Conservation (phyloP, 2,329 filamentous ascomycete species). For the Ceratocystis huliohia region DNA sequence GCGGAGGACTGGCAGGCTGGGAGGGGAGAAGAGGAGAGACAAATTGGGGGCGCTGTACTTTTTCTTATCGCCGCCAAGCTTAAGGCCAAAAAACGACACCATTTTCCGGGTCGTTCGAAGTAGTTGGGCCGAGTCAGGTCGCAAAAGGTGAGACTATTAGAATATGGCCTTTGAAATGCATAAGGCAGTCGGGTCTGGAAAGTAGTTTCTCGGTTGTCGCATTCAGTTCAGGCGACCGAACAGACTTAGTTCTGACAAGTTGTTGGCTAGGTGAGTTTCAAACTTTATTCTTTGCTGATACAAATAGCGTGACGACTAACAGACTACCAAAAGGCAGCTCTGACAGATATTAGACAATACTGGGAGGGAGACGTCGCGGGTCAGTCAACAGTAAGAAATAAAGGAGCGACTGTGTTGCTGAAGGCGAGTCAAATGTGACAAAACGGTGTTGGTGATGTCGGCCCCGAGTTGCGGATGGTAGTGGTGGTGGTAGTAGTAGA, state of each 20-base stretch:
- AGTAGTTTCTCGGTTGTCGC: background rate
- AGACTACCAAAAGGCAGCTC: background rate
- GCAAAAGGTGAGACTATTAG: background rate
- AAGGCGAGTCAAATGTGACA: conserved; percentile 2
- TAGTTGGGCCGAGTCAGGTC: background rate
- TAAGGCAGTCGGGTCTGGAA: background rate
- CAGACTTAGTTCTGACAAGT: background rate
- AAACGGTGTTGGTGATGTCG: background rate
- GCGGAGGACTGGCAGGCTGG: background rate
- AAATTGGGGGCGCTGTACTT: conserved; percentile 33
- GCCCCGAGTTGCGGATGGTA: background rate
- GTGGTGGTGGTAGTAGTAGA: background rate
- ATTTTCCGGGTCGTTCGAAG: conserved; percentile 24
- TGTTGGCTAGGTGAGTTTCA: background rate
- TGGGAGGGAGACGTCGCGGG: background rate
- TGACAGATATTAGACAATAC: conserved; percentile 1
- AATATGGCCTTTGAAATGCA: background rate
- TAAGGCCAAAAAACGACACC: conserved; percentile 49
- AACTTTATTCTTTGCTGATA: background rate
- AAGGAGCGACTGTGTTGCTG: conserved; percentile 20
- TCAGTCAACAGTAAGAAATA: conserved; percentile 18
- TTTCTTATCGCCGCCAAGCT: conserved; percentile 44
- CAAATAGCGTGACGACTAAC: background rate
- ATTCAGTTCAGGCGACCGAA: background rate
- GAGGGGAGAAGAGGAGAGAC: background rate